Percentiles rank a stretch among this genome's conserved stretches.
Evolutionary conservation across 192 early-diverging fungal species (phyloP).

Genomic region (Linnemannia elongata): DNA sequence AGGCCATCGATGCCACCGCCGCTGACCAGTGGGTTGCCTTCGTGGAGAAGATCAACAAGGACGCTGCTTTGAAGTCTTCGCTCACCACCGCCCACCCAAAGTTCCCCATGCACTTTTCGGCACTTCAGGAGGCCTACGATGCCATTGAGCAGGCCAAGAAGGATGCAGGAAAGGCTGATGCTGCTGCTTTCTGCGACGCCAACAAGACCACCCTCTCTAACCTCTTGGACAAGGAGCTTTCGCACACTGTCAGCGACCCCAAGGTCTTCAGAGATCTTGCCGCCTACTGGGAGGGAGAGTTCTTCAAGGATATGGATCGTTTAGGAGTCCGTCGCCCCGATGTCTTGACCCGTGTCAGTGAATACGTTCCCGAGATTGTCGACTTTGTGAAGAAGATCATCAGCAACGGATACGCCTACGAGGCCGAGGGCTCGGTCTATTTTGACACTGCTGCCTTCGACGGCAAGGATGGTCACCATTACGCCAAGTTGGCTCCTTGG

Average conservation of each 20-base stretch:
- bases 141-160: conserved; percentile 61
- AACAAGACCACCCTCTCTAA: conserved; percentile 65
- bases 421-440: conserved; percentile 91
- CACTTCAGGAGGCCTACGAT: conserved; percentile 64
- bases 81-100: conserved; percentile 71
- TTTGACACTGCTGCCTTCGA: conserved; percentile 93
- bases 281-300: conserved; percentile 94
- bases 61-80: conserved; percentile 57
- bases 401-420: conserved; percentile 96
- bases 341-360: conserved; percentile 93
- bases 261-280: conserved; percentile 93
- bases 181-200: conserved; percentile 64
- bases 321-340: conserved; percentile 91
- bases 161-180: conserved; percentile 60
- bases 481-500: conserved; percentile 95
- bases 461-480: conserved; percentile 85
- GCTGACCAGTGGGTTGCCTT: conserved; percentile 71
- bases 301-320: conserved; percentile 93
- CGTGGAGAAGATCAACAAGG: conserved; percentile 62
- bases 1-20: conserved; percentile 59
- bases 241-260: conserved; percentile 84
- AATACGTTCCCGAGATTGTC: conserved; percentile 97
- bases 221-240: conserved; percentile 68
- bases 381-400: conserved; percentile 93
- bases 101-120: conserved; percentile 80